Evolutionary conservation across 169 alveolate species (phyloP).

Genomic region (Plasmodium adleri): DNA sequence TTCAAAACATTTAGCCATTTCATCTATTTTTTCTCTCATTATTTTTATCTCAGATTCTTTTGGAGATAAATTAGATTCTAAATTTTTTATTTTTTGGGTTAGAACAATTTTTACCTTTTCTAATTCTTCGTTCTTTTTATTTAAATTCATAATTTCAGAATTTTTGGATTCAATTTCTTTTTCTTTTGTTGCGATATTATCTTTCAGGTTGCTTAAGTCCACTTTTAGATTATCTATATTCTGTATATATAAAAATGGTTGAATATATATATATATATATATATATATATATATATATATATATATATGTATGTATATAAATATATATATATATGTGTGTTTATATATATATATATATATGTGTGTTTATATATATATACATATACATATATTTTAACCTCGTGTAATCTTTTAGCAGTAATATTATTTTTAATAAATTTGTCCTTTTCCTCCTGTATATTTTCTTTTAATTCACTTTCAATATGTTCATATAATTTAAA

Average conservation of each 20-base stretch:
- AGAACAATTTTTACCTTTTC: constrained; percentile 67
- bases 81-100: constrained; percentile 56
- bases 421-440: constrained; percentile 52
- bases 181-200: constrained; percentile 21
- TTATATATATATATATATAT: not conserved
- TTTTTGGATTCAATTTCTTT: constrained; percentile 61
- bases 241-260: constrained; percentile 3
- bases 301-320: not conserved
- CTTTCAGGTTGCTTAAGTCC: constrained; percentile 41
- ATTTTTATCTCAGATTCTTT: constrained; percentile 74
- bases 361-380: not conserved
- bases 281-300: not conserved
- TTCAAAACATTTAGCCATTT: constrained; percentile 76
- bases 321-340: not conserved
- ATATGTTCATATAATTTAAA: constrained; percentile 56
- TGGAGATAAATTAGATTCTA: constrained; percentile 70
- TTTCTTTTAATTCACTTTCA: constrained; percentile 54
- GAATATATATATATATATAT: not conserved
- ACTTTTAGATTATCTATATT: constrained; percentile 48
- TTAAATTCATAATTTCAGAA: constrained; percentile 32
- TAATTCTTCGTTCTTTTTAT: constrained; percentile 61
- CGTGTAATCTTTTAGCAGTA: constrained; percentile 60
- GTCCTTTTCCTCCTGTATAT: constrained; percentile 50
- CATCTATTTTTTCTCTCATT: constrained; percentile 68
- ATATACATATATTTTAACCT: constrained; percentile 14